Evolutionary conservation across 306 rosid species (phyloP), one percentile per base, ranked within the genome.

Genomic region (Macrotyloma uniflorum): DNA sequence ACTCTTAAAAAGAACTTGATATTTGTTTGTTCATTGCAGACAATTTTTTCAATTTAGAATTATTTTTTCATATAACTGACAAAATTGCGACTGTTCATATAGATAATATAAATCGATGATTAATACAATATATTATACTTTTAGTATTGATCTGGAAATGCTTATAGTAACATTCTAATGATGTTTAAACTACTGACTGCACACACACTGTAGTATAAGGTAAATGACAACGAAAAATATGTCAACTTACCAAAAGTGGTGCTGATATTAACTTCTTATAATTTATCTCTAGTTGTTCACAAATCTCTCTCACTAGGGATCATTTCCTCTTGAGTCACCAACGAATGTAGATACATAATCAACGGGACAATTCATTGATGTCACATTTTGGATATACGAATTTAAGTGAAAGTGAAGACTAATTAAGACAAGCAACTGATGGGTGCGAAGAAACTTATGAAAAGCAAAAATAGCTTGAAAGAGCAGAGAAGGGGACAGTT

Each of bases 401-500:
- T 10, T 70, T 35, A 14, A 36, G 35, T 7, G n/a, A 55, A 20
- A 43, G 19, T 42, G 51, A 51, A 59, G 15, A 43, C 42, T 40
- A 58, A 24, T 16, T 40, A 18, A 33, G 40, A 78, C 20, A 64
- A 40, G 28, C 54, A 63, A 40, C 32, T 64, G 76, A 57, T 55
- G n/a, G n/a, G 61, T 46, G 19, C 2, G 79, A 51, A 24, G 26
- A 72, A 51, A 42, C 61, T 36, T 10, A 10, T 11, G 55, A 18
- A 50, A 35, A n/a, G 50, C 63, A 72, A 40, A 72, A 51, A 26
- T 28, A 28, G 71, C 65, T 70, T 40, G n/a, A 13, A n/a, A 28
- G 26, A 50, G 59, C 51, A 9, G 40, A 64, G 77, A 51, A 72
- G 58, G 62, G 11, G 79, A 72, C 74, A 63, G 49, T 51, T 67